phyloP scores from a whole-genome alignment of 352 stramenopile genomes.

The Elongisporangium anandrum region DNA sequence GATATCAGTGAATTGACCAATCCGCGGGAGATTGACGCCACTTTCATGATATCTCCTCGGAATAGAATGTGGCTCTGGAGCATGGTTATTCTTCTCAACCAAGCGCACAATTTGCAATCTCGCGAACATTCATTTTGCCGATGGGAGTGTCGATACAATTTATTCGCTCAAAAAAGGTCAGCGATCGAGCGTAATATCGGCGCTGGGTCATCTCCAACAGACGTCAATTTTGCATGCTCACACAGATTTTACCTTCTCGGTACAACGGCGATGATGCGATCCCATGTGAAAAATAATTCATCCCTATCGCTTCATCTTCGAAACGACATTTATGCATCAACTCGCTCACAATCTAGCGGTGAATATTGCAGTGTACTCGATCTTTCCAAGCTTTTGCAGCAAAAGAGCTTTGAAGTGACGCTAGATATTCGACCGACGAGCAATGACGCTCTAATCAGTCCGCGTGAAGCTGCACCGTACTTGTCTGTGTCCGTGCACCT shows the following conservation, averaged over 20 bases:
- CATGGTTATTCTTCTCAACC: constrained; percentile 48
- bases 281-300: constrained; percentile 29
- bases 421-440: constrained; percentile 39
- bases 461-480: constrained; percentile 54
- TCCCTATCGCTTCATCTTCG: constrained; percentile 34
- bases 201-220: constrained; percentile 2
- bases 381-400: constrained; percentile 27
- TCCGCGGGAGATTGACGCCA: constrained; percentile 4
- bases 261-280: constrained; percentile 20
- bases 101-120: constrained; percentile 57
- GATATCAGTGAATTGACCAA: not conserved
- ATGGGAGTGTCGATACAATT: constrained; percentile 72
- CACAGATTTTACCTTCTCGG: constrained; percentile 58
- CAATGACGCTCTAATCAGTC: constrained; percentile 33
- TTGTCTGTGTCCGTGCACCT: constrained; percentile 52
- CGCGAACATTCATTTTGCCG: constrained; percentile 51
- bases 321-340: constrained; percentile 78
- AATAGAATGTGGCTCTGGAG: constrained; percentile 44
- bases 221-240: constrained; percentile 55
- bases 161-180: constrained; percentile 50
- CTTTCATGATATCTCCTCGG: constrained; percentile 16
- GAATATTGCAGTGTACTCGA: constrained; percentile 50
- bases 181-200: constrained; percentile 34
- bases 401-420: constrained; percentile 30
- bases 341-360: constrained; percentile 24